A percentile compares a stretch with the other conserved stretches of the same genome.
Evolutionary conservation across 2,329 filamentous ascomycete genomes (phyloP).

Genomic region (Sporothrix inflata): DNA sequence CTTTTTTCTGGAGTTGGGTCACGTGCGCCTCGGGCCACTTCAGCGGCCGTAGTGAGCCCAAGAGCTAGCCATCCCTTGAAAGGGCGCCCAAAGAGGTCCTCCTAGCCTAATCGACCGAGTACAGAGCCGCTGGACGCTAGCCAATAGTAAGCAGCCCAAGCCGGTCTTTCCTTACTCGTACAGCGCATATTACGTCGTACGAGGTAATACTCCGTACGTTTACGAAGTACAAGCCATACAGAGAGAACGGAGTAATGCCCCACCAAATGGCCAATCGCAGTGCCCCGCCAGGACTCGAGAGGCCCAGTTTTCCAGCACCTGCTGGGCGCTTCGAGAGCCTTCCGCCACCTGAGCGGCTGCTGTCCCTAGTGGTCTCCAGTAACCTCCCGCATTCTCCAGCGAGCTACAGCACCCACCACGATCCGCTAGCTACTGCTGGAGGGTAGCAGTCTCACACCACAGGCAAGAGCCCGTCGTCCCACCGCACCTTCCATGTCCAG

Average conservation of each 20-base stretch:
- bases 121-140: not conserved
- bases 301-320: not conserved
- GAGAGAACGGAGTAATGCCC: slow-evolving; percentile 9
- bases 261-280: slow-evolving; percentile 18
- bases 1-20: slow-evolving; percentile 20
- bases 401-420: slow-evolving; percentile 1
- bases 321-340: slow-evolving; percentile 32
- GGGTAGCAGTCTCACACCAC: slow-evolving; percentile 4
- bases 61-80: not conserved
- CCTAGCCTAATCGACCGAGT: not conserved
- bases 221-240: too few relatives aligned
- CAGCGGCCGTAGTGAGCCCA: too few relatives aligned
- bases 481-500: not conserved
- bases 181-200: too few relatives aligned
- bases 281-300: not conserved
- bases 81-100: not conserved
- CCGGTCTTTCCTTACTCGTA: not conserved
- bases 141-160: not conserved
- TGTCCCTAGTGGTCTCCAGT: slow-evolving; percentile 5
- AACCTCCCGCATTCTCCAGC: slow-evolving; percentile 19
- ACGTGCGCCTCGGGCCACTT: slow-evolving; percentile 21
- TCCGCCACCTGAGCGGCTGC: slow-evolving; percentile 21
- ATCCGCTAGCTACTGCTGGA: not conserved
- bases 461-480: slow-evolving; percentile 2
- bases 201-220: too few relatives aligned